A percentile compares a stretch with the other conserved stretches of the same genome.
Conservation (phyloP, 1,139 yeast genomes). For the Hyphopichia wangnamkhiaoensis region DNA sequence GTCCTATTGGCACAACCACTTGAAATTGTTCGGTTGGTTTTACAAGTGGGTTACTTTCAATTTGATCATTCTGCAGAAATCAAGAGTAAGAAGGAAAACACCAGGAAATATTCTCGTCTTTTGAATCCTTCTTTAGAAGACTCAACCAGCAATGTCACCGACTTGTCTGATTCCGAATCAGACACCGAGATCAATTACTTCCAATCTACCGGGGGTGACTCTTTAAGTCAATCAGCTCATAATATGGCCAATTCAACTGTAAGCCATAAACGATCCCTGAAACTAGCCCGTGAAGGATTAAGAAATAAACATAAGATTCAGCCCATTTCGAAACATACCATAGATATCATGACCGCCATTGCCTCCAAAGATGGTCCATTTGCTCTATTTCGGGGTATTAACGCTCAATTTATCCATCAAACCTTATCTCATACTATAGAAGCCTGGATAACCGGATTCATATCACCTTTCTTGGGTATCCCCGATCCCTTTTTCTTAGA, state of each 20-base stretch:
- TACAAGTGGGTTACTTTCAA: constrained; percentile 74
- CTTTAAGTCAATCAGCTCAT: no score
- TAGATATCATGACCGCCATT: constrained; percentile 71
- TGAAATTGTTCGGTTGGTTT: constrained; percentile 74
- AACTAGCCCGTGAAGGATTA: constrained; percentile 8
- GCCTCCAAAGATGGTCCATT: constrained; percentile 77
- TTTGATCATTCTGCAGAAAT: constrained; percentile 11
- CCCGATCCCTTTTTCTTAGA: constrained; percentile 92
- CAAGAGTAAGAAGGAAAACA: no score
- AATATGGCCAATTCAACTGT: not conserved
- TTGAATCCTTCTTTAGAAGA: constrained; percentile 1
- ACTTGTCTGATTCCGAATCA: constrained; percentile 18
- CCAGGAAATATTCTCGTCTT: constrained; percentile 2
- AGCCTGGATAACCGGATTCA: constrained; percentile 89
- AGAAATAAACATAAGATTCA: constrained; percentile 37
- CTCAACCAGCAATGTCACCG: constrained; percentile 7
- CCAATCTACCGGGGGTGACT: constrained; percentile 36
- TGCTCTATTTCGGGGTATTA: constrained; percentile 84
- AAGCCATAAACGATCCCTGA: constrained; percentile 5
- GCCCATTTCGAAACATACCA: constrained; percentile 66
- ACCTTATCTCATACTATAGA: constrained; percentile 78
- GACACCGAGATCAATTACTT: constrained; percentile 63
- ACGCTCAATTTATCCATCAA: constrained; percentile 78
- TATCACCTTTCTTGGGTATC: constrained; percentile 78
- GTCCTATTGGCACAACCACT: constrained; percentile 82